A percentile compares a stretch with the other conserved stretches of the same genome.
Conservation (phyloP, 352 stramenopile species). For the Phytophthora tentaculata region DNA sequence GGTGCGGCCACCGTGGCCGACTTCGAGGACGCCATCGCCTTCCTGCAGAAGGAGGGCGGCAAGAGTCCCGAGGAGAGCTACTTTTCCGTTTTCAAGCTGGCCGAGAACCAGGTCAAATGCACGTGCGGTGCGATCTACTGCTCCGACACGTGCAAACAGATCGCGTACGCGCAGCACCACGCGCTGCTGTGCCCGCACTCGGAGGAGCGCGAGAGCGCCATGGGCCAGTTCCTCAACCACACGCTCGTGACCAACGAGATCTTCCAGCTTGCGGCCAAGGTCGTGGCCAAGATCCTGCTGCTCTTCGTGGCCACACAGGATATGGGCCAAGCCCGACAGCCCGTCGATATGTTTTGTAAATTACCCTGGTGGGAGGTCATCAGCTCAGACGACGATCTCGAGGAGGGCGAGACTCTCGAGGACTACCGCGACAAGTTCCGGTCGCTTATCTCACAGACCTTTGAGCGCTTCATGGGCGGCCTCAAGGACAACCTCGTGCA, state of each 20-base stretch:
- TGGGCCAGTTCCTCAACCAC: slow-evolving; percentile 84
- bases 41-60: slow-evolving; percentile 71
- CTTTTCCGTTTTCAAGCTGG: slow-evolving; percentile 70
- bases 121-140: slow-evolving; percentile 87
- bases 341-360: slow-evolving; percentile 91
- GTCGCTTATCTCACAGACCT: slow-evolving; percentile 61
- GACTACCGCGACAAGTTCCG: slow-evolving; percentile 75
- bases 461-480: slow-evolving; percentile 56
- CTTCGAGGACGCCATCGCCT: slow-evolving; percentile 63
- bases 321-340: slow-evolving; percentile 52
- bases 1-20: slow-evolving; percentile 48
- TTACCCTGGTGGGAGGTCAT: slow-evolving; percentile 92
- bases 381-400: slow-evolving; percentile 65
- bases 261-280: slow-evolving; percentile 91
- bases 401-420: slow-evolving; percentile 68
- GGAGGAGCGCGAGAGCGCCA: slow-evolving; percentile 54
- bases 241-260: slow-evolving; percentile 93
- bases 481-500: slow-evolving; percentile 60
- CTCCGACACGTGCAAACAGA: slow-evolving; percentile 72
- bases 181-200: slow-evolving; percentile 70
- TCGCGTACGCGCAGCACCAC: slow-evolving; percentile 80
- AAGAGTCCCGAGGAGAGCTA: slow-evolving; percentile 73
- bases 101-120: slow-evolving; percentile 61
- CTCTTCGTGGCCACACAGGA: slow-evolving; percentile 66
- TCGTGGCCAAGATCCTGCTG: slow-evolving; percentile 79